Conservation (phyloP, 768 basidiomycete genomes). For the Lactarius tabidus region DNA sequence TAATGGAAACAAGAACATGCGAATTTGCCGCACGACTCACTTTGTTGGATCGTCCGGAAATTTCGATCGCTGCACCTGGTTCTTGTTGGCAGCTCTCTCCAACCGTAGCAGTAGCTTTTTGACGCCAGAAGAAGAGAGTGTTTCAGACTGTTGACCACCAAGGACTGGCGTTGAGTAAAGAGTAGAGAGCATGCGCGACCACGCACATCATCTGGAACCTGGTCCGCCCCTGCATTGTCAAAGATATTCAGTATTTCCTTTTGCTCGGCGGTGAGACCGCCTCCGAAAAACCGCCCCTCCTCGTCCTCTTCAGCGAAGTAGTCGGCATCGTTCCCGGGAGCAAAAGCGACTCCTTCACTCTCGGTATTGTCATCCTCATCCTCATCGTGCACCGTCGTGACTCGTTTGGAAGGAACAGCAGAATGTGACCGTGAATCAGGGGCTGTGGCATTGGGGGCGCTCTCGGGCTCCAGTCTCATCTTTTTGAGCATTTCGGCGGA, state of each 20-base stretch:
- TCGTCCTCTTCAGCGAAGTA: conserved; percentile 90
- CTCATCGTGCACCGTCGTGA: conserved; percentile 58
- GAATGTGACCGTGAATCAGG: background rate
- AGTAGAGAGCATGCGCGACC: conserved; percentile 17
- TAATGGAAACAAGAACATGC: conserved; percentile 14
- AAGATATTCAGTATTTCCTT: conserved; percentile 96
- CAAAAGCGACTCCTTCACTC: conserved; percentile 48
- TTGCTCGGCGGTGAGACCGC: conserved; percentile 88
- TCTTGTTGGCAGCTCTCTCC: conserved; percentile 89
- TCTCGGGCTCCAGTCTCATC: conserved; percentile 52
- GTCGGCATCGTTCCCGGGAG: conserved; percentile 84
- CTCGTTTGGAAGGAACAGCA: conserved; percentile 37
- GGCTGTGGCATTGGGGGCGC: conserved; percentile 19
- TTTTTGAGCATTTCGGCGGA: conserved; percentile 81
- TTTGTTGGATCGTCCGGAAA: conserved; percentile 89
- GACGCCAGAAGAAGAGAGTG: conserved; percentile 64
- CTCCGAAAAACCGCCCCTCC: conserved; percentile 90
- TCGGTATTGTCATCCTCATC: conserved; percentile 47
- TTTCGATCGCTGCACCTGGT: conserved; percentile 95
- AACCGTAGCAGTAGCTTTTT: conserved; percentile 73
- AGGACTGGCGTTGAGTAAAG: background rate
- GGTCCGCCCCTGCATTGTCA: conserved; percentile 65
- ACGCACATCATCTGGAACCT: conserved; percentile 65
- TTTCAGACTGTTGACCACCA: conserved; percentile 46
- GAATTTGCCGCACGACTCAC: conserved; percentile 39